phyloP scores from a whole-genome alignment of 495 filamentous ascomycete species.

The Annulohypoxylon bovei region DNA sequence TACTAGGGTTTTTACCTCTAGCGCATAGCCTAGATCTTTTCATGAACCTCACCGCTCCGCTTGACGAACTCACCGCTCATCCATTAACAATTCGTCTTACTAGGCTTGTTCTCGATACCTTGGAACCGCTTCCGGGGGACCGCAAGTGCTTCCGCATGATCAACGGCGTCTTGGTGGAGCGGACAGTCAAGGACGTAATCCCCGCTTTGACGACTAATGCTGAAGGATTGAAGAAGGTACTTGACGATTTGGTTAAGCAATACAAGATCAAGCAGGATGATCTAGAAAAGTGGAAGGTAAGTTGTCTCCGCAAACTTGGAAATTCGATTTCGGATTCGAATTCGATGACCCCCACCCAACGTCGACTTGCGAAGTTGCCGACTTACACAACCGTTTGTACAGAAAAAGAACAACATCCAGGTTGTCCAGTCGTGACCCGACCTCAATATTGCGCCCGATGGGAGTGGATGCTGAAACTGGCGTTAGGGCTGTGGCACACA shows the following conservation, averaged over 20 bases:
- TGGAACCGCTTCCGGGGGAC: slow-evolving; percentile 81
- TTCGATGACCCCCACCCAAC: slow-evolving; percentile 17
- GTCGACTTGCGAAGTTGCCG: slow-evolving; percentile 20
- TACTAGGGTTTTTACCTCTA: slow-evolving; percentile 32
- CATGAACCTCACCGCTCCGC: slow-evolving; percentile 45
- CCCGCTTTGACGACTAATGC: slow-evolving; percentile 93
- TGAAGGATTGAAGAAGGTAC: slow-evolving; percentile 93
- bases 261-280: slow-evolving; percentile 95
- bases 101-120: slow-evolving; percentile 95
- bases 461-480: slow-evolving; percentile 17
- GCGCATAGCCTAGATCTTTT: slow-evolving; percentile 36
- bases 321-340: not conserved
- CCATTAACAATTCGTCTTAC: slow-evolving; percentile 39
- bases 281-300: slow-evolving; percentile 98
- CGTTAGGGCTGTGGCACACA: slow-evolving; percentile 14
- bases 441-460: slow-evolving; percentile 11
- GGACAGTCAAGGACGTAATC: slow-evolving; percentile 90
- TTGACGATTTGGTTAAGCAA: slow-evolving; percentile 95
- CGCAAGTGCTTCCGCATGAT: slow-evolving; percentile 99
- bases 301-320: slow-evolving; percentile 43
- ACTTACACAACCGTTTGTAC: slow-evolving; percentile 42
- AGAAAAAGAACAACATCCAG: slow-evolving; percentile 99
- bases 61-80: slow-evolving; percentile 52
- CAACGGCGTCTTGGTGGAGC: slow-evolving; percentile 93
- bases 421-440: slow-evolving; percentile 77